Base-by-base conservation (phyloP, 805 yeast species). In the Saturnispora mendoncae region DNA sequence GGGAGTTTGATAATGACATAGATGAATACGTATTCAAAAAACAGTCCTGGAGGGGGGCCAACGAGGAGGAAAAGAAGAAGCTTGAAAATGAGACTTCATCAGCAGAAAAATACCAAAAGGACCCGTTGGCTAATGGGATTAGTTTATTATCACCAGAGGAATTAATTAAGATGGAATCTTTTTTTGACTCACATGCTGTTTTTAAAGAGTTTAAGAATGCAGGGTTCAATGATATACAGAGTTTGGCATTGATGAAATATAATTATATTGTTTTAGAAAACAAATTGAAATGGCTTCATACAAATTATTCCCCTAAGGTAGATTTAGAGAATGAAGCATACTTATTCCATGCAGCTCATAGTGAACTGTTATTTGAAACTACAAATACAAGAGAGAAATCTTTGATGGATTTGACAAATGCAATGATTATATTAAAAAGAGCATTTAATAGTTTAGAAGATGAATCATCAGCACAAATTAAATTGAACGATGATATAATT, bases 281-380 rank as follows among this genome's bases (percentile, higher is more conserved):
- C 49, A 65, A 51, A 43, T 62, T 78, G 21, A 66, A 68, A 25
- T 66, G 70, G 56, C 61, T 79, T 27, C 66, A 69, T 36, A 57
- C 62, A 4, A 66, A 65, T 43, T 75, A 72, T 55, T 62, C 73
- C 4, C 77, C 74, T 18, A 61, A 62, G 21, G 76, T 77, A 46
- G 95, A 86, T 50, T 63, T 86, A 13, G 95, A 88, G 48, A 90
- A 88, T 53, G 96, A 90, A 52, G 72, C 76, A 18, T 92, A 90
- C 55, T 62, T 92, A 12, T 88, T 86, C 58, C 90, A 87, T 56
- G 94, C 96, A 25, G 95, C 96, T 0, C 85, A 85, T 46, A 80
- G 88, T 41, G 97, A 90, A 58, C 62, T 90, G 28, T 62, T 81
- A 37, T 84, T 82, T 34, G 95, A 87, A 51, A 74, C 87, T 19